phyloP scores from a whole-genome alignment of 371 early-diverging fungal species.

The Nematocida sp. region DNA sequence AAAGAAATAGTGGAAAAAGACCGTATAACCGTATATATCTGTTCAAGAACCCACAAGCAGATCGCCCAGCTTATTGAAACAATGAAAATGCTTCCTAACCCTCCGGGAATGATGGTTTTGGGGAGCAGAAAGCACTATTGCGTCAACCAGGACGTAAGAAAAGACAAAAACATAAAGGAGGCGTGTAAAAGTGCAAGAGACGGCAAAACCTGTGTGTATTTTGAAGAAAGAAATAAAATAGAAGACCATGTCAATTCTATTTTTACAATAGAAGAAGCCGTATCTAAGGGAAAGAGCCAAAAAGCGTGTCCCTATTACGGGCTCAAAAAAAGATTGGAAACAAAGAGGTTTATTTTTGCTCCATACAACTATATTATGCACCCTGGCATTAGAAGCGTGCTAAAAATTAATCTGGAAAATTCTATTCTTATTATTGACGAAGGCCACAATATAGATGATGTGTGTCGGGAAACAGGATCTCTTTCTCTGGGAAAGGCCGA shows the following conservation, averaged over 20 bases:
- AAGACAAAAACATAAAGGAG: slow-evolving; percentile 67
- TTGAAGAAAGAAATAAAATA: slow-evolving; percentile 43
- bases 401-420: slow-evolving; percentile 67
- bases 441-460: slow-evolving; percentile 69
- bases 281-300: slow-evolving; percentile 60
- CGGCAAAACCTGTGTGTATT: slow-evolving; percentile 58
- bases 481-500: slow-evolving; percentile 66
- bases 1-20: slow-evolving; percentile 50
- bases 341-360: slow-evolving; percentile 76
- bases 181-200: slow-evolving; percentile 75
- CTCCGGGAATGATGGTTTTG: slow-evolving; percentile 68
- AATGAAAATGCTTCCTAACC: slow-evolving; percentile 74
- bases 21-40: slow-evolving; percentile 75
- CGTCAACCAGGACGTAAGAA: slow-evolving; percentile 73
- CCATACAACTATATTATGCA: slow-evolving; percentile 86
- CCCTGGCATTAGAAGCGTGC: slow-evolving; percentile 68
- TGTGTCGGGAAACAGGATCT: slow-evolving; percentile 68
- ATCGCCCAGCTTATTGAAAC: slow-evolving; percentile 80
- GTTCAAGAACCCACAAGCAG: slow-evolving; percentile 85
- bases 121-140: slow-evolving; percentile 76
- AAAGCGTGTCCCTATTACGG: slow-evolving; percentile 76
- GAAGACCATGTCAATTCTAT: neutral
- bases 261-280: slow-evolving; percentile 68
- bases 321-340: slow-evolving; percentile 68
- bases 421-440: slow-evolving; percentile 80